A percentile compares a stretch with the other conserved stretches of the same genome.
phyloP scores from a whole-genome alignment of 495 filamentous ascomycete genomes.

The Articulospora tetracladia region DNA sequence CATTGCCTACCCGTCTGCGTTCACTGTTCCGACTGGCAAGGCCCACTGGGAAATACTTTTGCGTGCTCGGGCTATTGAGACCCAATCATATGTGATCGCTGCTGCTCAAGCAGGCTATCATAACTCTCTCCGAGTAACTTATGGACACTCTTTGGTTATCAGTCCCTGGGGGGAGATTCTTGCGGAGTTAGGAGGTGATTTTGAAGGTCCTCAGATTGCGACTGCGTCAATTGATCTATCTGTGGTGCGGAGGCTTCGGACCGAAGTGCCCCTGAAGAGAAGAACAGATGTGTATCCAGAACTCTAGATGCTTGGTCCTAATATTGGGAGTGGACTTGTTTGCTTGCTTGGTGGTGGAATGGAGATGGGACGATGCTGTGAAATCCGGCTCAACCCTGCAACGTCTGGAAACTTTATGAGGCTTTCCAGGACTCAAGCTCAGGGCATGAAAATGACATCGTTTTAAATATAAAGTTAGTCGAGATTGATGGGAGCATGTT shows the following conservation, averaged over 20 bases:
- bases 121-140: conserved; percentile 73
- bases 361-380: too few relatives aligned
- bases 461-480: neutral
- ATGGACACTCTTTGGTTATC: conserved; percentile 83
- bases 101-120: conserved; percentile 81
- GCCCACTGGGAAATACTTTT: conserved; percentile 82
- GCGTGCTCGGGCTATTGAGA: conserved; percentile 81
- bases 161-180: conserved; percentile 81
- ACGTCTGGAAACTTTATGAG: neutral
- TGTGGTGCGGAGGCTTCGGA: conserved; percentile 40
- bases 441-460: neutral
- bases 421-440: neutral
- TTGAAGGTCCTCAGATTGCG: conserved; percentile 37
- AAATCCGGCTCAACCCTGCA: neutral
- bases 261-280: conserved; percentile 58
- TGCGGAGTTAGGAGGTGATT: conserved; percentile 54
- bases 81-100: conserved; percentile 78
- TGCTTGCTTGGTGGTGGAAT: too few relatives aligned
- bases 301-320: neutral
- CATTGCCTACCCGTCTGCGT: conserved; percentile 82
- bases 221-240: conserved; percentile 40
- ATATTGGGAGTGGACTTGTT: too few relatives aligned
- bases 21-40: conserved; percentile 78
- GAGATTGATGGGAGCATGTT: neutral
- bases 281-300: conserved; percentile 16